Evolutionary conservation across 108 stramenopile genomes (phyloP), one percentile per base, ranked within the genome.

Genomic region (Epithemia pelagica): DNA sequence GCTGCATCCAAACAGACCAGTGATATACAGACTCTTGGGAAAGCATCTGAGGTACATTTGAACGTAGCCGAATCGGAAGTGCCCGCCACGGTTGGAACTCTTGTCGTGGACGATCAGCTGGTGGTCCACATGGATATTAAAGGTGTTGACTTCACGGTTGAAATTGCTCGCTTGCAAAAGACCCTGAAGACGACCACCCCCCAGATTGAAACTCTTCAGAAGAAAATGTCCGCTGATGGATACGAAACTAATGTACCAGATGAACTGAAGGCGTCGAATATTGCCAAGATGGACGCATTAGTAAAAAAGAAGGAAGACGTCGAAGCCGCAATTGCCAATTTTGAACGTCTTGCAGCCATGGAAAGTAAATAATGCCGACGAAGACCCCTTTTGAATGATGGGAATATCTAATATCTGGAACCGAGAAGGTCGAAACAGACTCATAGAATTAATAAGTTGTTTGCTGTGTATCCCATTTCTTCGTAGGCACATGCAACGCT

Each of bases 141-240:
- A 61, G 99, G 99, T n/a, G 95, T 99, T 15, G 94, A 99, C 67
- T 95, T 85, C 66, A 86, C 80, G 54, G 89, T 87, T 27, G 99
- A 98, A 76, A 94, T 99, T 52, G 71, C 66, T 52, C 89, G 96
- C 62, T 78, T 99, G 52, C 78, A 83, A 65, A 93, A 95, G 78
- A 81, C 78, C 53, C 72, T 89, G 27, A 65, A 73, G 28, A 80
- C 86, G 53, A 83, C 86, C 29, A 65, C 54, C 31, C 76, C 70
- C 7, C 70, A 76, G 1, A 73, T 91, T 66, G 61, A 77, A 23
- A 84, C 73, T 30, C 75, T 95, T 58, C 78, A 86, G 32, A 66
- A 62, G 58, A 94, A 89, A 56, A 89, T 94, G 74, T 62, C 64
- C 22, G 78, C 86, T 56, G 68, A 78, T 30, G 88, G 82, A 0